Evolutionary conservation across 2,329 filamentous ascomycete species (phyloP), one percentile per base, ranked within the genome.

Genomic region (Ilyonectria mors-panacis): DNA sequence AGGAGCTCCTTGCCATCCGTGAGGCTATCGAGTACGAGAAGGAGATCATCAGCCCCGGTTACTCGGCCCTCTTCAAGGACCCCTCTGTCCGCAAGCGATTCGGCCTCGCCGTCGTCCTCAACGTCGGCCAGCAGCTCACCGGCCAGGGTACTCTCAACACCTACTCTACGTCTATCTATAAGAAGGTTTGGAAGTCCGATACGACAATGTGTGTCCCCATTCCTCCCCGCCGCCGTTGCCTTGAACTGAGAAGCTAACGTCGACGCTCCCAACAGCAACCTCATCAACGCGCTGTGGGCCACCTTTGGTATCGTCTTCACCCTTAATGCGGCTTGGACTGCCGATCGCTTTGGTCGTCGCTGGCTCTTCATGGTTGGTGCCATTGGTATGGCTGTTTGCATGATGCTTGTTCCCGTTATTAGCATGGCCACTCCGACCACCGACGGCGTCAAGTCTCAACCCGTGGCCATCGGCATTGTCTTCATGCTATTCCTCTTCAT

Each of bases 201-300:
- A 82, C 86, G 56, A 89, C 86, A 23, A 92, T 93, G 70, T 72
- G 17, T 64, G 70, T 63, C 37, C 35, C 15, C 33, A 21, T 26
- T 30, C 23, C 10, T 53, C 6, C 12, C 21, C 12, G 4, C 10
- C 17, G 19, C 39, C 23, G 9, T 12, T 17, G 13, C 17, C n/a
- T 21, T 10, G 17, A 56, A 9, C 19, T 9, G 3, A 33, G 30
- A 61, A 44, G 45, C 65, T 69, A 56, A 61, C 39, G 4, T 15
- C 12, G 19, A 48, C 44, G 9, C 23, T 10, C 3, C 17, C 51
- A 19, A 44, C 21, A 72, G 70, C 77, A 89, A 90, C 69, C 84
- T 93, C 35, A 93, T 93, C 84, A 93, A 93, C 77, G 91, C 91
- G 4, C 83, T 93, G 60, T 93, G 93, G 77, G 91, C 91, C 45